phyloP scores from a whole-genome alignment of 768 basidiomycete species.

The Bullera alba region DNA sequence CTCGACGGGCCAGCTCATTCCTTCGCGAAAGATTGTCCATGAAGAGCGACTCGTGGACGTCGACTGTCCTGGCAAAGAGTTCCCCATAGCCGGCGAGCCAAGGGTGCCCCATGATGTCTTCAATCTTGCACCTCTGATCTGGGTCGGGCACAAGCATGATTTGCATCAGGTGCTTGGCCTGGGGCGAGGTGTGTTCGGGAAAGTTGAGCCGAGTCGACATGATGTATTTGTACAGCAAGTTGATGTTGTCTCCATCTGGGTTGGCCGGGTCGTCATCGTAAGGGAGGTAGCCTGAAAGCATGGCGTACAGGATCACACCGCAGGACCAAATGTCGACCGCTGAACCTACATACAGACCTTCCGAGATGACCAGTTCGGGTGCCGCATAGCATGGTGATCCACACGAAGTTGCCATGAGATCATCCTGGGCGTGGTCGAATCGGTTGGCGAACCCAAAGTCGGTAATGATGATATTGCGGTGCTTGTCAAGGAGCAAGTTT shows the following conservation, averaged over 20 bases:
- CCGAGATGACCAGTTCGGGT: conserved; percentile 93
- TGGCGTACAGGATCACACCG: conserved; percentile 95
- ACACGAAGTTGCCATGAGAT: conserved; percentile 97
- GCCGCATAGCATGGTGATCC: conserved; percentile 98
- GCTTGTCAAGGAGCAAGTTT: conserved; percentile 91
- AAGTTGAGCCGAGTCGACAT: conserved; percentile 93
- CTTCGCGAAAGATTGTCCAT: conserved; percentile 81
- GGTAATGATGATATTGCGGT: conserved; percentile 97
- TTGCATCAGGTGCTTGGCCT: conserved; percentile 73
- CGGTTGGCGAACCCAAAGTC: conserved; percentile 99
- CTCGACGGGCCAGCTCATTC: conserved; percentile 51
- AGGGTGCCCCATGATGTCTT: conserved; percentile 73
- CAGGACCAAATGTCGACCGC: conserved; percentile 99
- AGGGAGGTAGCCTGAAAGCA: conserved; percentile 89
- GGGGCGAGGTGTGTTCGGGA: conserved; percentile 84
- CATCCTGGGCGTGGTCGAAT: conserved; percentile 84
- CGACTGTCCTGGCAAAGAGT: conserved; percentile 63
- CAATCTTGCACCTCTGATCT: conserved; percentile 64
- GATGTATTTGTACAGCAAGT: conserved; percentile 96
- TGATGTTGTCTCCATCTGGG: conserved; percentile 99
- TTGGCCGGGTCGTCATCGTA: conserved; percentile 99
- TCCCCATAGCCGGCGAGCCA: conserved; percentile 68
- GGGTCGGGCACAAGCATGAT: conserved; percentile 96
- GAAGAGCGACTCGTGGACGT: conserved; percentile 70
- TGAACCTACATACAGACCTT: conserved; percentile 91